Base-by-base conservation (phyloP, 768 basidiomycete genomes). In the Lentinula sp. region DNA sequence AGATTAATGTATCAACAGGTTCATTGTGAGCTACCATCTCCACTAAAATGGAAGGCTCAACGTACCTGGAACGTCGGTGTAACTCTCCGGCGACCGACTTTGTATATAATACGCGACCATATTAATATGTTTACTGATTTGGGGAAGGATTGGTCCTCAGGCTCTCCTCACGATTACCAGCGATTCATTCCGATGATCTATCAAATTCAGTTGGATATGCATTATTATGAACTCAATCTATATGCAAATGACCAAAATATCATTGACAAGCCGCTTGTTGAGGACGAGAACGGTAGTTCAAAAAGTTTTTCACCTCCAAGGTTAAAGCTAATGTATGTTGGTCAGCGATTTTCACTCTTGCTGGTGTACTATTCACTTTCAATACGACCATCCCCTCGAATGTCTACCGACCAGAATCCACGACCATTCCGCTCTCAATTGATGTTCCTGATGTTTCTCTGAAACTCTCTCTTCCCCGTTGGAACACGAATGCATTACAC, bases 161-260 rank as follows among this genome's bases (percentile, higher is more conserved):
- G 93, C 3, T 89, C 91, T 28, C 86, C 88, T 0, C 85, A 81
- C 37, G 88, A 93, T 69, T 91, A 87, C 70, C 77, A 87, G 63
- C 87, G 86, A 50, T 98, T 95, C 71, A 79, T 94, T 20, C 95
- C 96, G 0, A 93, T 83, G 71, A 69, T 85, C 6, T 98, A 98
- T 72, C 71, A 72, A 15, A 73, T 95, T 64, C 79, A 88, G 53
- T 64, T 97, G 52, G 80, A 85, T 60, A 72, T 98, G 61, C 79
- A 86, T 69, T 85, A 93, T 67, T 95, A 86, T 72, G 81, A 84
- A 61, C 69, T 96, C 54, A 88, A 90, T 66, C 70, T 91, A 28
- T 95, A 92, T 69, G 85, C 91, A 56, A 98, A 98, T 69, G 96
- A 98, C 72, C 93, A 94, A 68, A 98, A 98, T 69, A 93, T 98